These are phyloP conservation scores for Geotrichum fermentans DNA, from an alignment of 1,139 yeast genomes.

Conservation along the genomic window DNA sequence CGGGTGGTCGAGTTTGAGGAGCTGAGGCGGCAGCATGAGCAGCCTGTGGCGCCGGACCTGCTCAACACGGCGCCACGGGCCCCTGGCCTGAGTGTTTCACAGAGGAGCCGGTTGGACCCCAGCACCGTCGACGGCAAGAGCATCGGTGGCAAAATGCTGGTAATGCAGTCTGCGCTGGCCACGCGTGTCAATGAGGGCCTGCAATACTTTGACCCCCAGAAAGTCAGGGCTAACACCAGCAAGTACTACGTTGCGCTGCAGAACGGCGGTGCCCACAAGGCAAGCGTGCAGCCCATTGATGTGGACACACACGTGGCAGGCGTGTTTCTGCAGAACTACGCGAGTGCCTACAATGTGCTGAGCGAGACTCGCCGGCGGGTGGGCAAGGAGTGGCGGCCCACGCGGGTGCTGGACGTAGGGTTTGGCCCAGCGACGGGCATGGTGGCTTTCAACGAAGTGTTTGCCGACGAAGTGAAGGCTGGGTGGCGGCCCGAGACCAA, in stretches of 20 bases:
- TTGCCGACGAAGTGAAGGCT: constrained; percentile 46
- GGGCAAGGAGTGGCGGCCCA: constrained; percentile 55
- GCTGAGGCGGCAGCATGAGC: constrained; percentile 6
- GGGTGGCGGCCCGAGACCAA: constrained; percentile 56
- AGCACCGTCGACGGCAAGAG: constrained; percentile 17
- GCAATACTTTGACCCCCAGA: constrained; percentile 27
- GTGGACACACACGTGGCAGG: constrained; percentile 82
- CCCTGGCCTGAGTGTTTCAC: constrained; percentile 3
- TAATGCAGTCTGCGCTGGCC: constrained; percentile 24
- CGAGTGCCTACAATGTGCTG: constrained; percentile 62
- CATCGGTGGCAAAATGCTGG: constrained; percentile 14
- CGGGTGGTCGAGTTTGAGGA: constrained; percentile 14
- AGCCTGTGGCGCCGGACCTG: background rate
- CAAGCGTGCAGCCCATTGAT: constrained; percentile 47
- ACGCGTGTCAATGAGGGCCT: constrained; percentile 24
- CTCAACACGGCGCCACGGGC: background rate
- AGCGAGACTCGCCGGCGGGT: constrained; percentile 57
- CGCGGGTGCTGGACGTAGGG: constrained; percentile 70
- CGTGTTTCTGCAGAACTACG: constrained; percentile 79
- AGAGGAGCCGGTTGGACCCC: constrained; percentile 12
- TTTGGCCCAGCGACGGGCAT: constrained; percentile 93
- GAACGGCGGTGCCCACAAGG: constrained; percentile 30
- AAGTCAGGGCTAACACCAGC: constrained; percentile 29
- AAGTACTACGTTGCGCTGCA: constrained; percentile 27
- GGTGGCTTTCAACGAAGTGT: constrained; percentile 76